A percentile compares a stretch with the other conserved stretches of the same genome.
phyloP scores from a whole-genome alignment of 495 filamentous ascomycete species.

The Durotheca rogersii region DNA sequence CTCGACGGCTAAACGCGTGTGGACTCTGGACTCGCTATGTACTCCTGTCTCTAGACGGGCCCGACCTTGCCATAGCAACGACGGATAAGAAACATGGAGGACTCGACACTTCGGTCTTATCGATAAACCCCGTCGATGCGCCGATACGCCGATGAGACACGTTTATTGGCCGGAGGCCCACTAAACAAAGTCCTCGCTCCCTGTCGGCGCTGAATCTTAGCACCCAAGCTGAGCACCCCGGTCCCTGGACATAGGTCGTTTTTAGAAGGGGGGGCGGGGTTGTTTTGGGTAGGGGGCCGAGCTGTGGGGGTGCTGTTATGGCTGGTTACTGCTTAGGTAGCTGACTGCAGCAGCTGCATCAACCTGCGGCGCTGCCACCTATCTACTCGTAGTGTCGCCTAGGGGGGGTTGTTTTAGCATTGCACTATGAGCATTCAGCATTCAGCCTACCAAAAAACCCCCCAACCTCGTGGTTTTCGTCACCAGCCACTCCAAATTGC shows the following conservation, averaged over 20 bases:
- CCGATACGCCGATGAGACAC: constrained; percentile 3
- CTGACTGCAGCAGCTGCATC: not conserved
- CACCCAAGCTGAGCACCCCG: no score
- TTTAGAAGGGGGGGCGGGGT: constrained; percentile 25
- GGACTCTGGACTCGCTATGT: no score
- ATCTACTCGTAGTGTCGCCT: no score
- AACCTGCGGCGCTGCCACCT: not conserved
- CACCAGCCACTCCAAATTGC: constrained; percentile 33
- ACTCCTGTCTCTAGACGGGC: no score
- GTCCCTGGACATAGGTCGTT: no score
- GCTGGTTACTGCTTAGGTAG: not conserved
- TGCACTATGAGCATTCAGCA: no score
- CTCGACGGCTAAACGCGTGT: not conserved
- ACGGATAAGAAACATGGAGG: no score
- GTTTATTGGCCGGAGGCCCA: constrained; percentile 21
- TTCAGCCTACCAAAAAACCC: constrained; percentile 23
- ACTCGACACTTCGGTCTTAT: not conserved
- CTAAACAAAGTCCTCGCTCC: constrained; percentile 32
- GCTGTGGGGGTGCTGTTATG: no score
- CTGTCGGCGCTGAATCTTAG: constrained; percentile 9
- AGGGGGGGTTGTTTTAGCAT: not conserved
- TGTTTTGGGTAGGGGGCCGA: no score
- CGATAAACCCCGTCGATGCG: constrained; percentile 8
- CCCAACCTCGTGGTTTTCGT: constrained; percentile 34
- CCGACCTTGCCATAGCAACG: not conserved